Conservation (phyloP, 2,329 filamentous ascomycete species). For the Fusarium continuum region DNA sequence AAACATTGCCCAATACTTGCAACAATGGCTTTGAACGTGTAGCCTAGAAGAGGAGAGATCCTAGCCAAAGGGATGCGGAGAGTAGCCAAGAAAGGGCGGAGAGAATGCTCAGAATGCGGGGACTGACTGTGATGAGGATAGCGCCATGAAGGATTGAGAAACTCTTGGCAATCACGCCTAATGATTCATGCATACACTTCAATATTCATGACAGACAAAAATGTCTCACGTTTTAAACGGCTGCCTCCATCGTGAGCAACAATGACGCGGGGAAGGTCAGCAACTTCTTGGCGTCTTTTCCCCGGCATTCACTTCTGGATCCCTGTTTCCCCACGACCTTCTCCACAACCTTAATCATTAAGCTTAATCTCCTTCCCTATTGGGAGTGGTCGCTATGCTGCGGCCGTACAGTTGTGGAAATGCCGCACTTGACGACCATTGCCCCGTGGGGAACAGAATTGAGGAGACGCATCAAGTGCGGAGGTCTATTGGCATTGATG, state of each 20-base stretch:
- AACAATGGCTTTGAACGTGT: neutral
- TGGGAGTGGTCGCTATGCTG: neutral
- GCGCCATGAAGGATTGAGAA: neutral
- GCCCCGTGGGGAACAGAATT: neutral
- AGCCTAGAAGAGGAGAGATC: neutral
- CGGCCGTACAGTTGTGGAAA: constrained; percentile 20
- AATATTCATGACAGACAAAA: neutral
- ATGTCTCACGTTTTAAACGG: neutral
- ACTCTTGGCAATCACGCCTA: neutral
- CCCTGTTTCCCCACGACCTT: constrained; percentile 1
- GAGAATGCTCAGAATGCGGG: neutral
- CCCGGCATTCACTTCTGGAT: neutral
- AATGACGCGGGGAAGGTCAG: constrained; percentile 7
- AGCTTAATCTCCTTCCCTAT: constrained; percentile 30
- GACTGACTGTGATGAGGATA: neutral
- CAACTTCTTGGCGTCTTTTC: neutral
- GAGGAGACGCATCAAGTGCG: neutral
- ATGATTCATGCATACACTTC: neutral
- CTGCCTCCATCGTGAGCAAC: neutral
- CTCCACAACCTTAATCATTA: constrained; percentile 28
- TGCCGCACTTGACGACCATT: constrained; percentile 3
- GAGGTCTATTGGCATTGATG: neutral
- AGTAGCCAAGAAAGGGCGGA: neutral
- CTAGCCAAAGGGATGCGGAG: neutral
- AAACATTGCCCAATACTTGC: too few species aligned